Conservation (phyloP, 768 basidiomycete genomes). For the Suillus plorans region DNA sequence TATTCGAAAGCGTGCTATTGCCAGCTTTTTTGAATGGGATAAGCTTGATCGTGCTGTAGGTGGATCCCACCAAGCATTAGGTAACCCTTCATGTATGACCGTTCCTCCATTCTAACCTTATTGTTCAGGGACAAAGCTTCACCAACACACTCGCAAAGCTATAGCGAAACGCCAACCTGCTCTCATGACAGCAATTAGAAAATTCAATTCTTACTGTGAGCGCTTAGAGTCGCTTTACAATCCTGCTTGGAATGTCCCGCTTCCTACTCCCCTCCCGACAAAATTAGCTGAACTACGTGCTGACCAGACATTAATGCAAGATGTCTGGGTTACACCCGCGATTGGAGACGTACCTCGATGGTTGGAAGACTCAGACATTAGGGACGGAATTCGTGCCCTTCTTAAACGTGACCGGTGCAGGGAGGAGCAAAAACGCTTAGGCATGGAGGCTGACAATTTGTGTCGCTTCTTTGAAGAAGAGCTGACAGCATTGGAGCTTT, state of each 20-base stretch:
- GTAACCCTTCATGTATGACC: constrained; percentile 15
- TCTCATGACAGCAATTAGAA: constrained; percentile 21
- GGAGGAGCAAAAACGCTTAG: constrained; percentile 9
- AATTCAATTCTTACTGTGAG: constrained; percentile 30
- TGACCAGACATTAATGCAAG: too few relatives aligned
- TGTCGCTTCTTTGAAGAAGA: too few relatives aligned
- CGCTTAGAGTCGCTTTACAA: constrained; percentile 17
- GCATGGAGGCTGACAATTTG: too few relatives aligned
- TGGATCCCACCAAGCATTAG: constrained; percentile 21
- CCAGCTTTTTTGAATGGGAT: constrained; percentile 28
- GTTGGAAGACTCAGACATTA: constrained; percentile 7
- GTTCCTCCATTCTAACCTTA: too few relatives aligned
- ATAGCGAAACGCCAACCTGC: constrained; percentile 29
- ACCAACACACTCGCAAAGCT: too few relatives aligned
- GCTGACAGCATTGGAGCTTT: too few relatives aligned
- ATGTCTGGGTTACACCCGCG: too few relatives aligned
- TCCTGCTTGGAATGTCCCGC: too few relatives aligned
- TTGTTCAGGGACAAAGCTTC: constrained; percentile 26
- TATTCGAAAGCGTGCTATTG: constrained; percentile 24
- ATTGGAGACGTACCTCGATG: too few relatives aligned
- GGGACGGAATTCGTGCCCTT: constrained; percentile 7
- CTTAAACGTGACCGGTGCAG: constrained; percentile 3
- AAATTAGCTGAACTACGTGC: too few relatives aligned
- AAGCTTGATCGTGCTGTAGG: constrained; percentile 22
- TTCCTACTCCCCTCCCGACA: too few relatives aligned